These are phyloP conservation scores for Penicillium argentinense DNA, from an alignment of 495 filamentous ascomycete species.

Conservation along the genomic window DNA sequence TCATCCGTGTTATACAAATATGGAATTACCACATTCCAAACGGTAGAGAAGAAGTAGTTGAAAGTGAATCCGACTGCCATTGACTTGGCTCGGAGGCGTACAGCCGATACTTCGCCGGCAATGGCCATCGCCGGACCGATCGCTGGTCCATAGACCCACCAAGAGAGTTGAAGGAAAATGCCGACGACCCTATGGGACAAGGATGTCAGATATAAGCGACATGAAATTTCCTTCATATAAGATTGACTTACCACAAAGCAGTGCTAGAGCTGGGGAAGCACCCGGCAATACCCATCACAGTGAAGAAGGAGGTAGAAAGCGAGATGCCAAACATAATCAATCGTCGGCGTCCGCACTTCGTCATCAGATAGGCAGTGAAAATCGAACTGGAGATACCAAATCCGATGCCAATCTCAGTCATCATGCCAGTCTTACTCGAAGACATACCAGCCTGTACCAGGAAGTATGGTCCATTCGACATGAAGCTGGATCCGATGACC, in stretches of 20 bases:
- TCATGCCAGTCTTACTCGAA: constrained; percentile 11
- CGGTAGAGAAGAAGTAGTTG: constrained; percentile 21
- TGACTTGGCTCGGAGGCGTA: constrained; percentile 28
- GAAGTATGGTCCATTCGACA: constrained; percentile 27
- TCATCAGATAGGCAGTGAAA: constrained; percentile 20
- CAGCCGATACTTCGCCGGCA: constrained; percentile 26
- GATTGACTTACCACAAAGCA: constrained; percentile 16
- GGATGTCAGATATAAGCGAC: background rate
- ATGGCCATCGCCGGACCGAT: constrained; percentile 25
- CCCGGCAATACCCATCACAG: constrained; percentile 25
- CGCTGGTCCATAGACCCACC: constrained; percentile 19
- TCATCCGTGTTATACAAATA: constrained; percentile 30
- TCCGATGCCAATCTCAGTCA: constrained; percentile 25
- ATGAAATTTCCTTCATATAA: background rate
- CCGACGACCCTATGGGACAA: constrained; percentile 7
- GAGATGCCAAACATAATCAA: constrained; percentile 21
- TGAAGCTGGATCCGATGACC: constrained; percentile 21
- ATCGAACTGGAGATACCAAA: constrained; percentile 19
- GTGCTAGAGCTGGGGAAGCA: constrained; percentile 15
- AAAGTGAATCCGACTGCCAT: constrained; percentile 25
- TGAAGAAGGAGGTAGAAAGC: constrained; percentile 16
- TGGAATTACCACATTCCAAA: constrained; percentile 22
- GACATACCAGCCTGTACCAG: constrained; percentile 24
- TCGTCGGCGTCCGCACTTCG: constrained; percentile 14
- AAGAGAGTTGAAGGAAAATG: constrained; percentile 17